Base-by-base conservation (phyloP, 352 stramenopile species). In the Phytopythium sindhum region DNA sequence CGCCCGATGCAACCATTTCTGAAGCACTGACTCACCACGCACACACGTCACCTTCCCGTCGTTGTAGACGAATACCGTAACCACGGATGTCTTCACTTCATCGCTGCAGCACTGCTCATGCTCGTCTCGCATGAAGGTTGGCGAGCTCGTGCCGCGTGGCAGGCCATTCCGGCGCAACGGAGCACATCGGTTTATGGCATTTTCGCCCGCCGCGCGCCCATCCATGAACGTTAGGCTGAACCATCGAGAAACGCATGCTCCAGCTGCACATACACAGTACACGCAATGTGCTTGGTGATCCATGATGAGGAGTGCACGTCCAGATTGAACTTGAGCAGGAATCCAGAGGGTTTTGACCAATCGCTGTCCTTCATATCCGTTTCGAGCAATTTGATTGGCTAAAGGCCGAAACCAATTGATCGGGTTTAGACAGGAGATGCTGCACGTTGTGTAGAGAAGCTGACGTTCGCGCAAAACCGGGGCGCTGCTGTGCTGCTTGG, bases 331-430 rank as follows among this genome's bases (percentile, higher is more conserved):
- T 58, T 58, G 26, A 0, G 52, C 19, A 31, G 29, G 51, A 57
- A 57, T 57, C 51, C 51, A 57, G 51, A 21, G 17, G 29, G 19
- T 57, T 57, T 57, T 42, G 28, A 24, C 51, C 51, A 57, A 57
- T 57, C 15, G 12, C 28, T 1, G 11, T 17, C 15, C 28, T 14
- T 4, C 5, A 37, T 15, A 28, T 21, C 51, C 7, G 15, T 23
- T 42, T 33, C 14, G 12, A 29, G 31, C 7, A 10, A 23, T 24
- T 0, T 41, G 15, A 58, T 58, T 58, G 52, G 52, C 4, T 11
- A 14, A 39, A 6, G 4, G 26, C 8, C 12, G 50, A 45, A 58
- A 58, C 29, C 15, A 41, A 57, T n/a, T 14, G 29, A 17, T 42
- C 28, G 17, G 1, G 14, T 41, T 42, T 42, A 6, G 29, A 24